Conservation (phyloP, 148 eudicot species). For the Cornus controversa region DNA sequence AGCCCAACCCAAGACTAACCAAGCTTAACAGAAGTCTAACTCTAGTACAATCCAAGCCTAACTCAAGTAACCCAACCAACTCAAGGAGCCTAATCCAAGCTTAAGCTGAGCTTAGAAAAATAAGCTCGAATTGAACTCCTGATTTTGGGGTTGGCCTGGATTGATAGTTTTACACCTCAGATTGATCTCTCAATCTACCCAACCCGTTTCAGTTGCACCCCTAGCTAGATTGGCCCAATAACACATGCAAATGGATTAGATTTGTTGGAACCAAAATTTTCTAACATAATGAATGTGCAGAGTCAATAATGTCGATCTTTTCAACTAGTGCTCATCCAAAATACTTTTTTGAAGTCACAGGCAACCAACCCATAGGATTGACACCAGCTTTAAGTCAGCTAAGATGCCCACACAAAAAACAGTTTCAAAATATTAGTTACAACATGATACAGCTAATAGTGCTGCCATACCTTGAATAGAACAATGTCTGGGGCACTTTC, state of each 20-base stretch:
- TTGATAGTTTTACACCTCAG: no score
- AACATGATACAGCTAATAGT: not conserved
- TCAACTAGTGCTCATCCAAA: not conserved
- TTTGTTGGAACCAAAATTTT: not conserved
- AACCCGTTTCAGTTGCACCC: no score
- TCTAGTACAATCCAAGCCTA: no score
- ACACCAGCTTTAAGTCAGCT: not conserved
- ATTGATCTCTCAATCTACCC: no score
- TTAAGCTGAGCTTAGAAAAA: no score
- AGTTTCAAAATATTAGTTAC: constrained; percentile 4
- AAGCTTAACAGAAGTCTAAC: no score
- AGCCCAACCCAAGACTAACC: no score
- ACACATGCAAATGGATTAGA: not conserved
- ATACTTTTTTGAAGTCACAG: not conserved
- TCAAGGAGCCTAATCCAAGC: no score
- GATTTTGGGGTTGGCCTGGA: no score
- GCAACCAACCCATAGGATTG: not conserved
- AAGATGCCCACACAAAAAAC: not conserved
- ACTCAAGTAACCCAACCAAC: no score
- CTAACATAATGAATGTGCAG: not conserved
- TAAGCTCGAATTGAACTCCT: no score
- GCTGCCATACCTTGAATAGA: constrained; percentile 72
- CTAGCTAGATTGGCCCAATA: not conserved
- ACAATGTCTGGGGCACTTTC: constrained; percentile 95
- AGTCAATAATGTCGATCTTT: not conserved